phyloP scores from a whole-genome alignment of 2,329 filamentous ascomycete genomes.

The Microdochium nivale region DNA sequence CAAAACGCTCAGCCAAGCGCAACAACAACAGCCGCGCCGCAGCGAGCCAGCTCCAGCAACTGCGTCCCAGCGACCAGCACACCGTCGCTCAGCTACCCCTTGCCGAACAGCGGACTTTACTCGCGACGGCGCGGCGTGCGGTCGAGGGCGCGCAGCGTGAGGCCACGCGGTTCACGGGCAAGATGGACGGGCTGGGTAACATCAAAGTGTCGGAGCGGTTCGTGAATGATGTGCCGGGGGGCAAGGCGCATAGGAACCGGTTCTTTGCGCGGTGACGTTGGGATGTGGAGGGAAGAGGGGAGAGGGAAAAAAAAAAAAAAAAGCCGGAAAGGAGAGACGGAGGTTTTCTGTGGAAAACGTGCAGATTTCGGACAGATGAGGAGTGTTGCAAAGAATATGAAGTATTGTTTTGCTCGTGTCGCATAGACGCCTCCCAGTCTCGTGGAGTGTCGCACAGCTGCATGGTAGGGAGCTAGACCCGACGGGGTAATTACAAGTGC shows the following conservation, averaged over 20 bases:
- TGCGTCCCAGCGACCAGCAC: constrained; percentile 2
- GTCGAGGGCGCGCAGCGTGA: not conserved
- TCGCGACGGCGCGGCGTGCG: constrained; percentile 1
- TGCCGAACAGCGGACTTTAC: not conserved
- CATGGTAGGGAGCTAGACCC: too few species aligned
- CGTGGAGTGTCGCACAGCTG: too few species aligned
- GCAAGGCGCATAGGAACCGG: constrained; percentile 1
- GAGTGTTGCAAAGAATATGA: too few species aligned
- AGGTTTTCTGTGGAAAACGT: too few species aligned
- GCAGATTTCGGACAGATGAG: too few species aligned
- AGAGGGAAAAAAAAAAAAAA: too few species aligned
- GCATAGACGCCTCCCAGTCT: too few species aligned
- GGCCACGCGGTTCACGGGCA: constrained; percentile 2
- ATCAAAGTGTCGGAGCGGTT: constrained; percentile 2
- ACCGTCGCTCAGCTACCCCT: constrained; percentile 1
- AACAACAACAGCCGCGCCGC: not conserved
- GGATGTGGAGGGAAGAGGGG: not conserved
- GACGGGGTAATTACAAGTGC: too few species aligned
- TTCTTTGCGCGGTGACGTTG: constrained; percentile 1
- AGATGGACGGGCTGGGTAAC: constrained; percentile 4
- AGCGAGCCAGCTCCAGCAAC: not conserved
- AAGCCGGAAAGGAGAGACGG: too few species aligned
- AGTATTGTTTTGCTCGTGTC: too few species aligned
- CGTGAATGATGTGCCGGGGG: constrained; percentile 3
- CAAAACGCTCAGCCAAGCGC: not conserved